Conservation (phyloP, 2,329 filamentous ascomycete genomes). For the Corinectria fuckeliana region DNA sequence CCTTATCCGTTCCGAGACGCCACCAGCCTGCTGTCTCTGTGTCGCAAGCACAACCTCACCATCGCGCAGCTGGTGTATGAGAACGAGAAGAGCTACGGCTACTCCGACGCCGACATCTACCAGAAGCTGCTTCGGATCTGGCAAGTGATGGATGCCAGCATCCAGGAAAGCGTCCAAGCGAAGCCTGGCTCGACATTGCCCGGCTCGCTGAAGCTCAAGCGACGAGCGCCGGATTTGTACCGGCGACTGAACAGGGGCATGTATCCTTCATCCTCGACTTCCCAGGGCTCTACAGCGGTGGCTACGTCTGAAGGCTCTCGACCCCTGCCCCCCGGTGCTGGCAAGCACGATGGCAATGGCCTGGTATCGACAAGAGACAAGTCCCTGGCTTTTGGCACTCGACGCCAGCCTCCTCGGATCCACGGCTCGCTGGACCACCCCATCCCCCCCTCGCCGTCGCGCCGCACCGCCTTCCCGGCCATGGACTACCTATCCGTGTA, state of each 20-base stretch:
- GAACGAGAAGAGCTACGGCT: conserved; percentile 59
- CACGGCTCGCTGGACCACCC: conserved; percentile 55
- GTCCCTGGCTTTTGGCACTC: neutral
- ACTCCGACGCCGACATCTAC: conserved; percentile 56
- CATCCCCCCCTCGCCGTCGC: conserved; percentile 52
- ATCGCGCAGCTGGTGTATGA: conserved; percentile 60
- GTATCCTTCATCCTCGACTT: conserved; percentile 44
- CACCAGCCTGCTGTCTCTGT: conserved; percentile 52
- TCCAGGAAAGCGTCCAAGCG: conserved; percentile 56
- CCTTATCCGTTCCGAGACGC: conserved; percentile 56
- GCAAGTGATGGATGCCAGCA: conserved; percentile 60
- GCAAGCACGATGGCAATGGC: neutral
- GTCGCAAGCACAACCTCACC: conserved; percentile 57
- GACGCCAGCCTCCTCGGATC: conserved; percentile 47
- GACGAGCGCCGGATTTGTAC: conserved; percentile 55
- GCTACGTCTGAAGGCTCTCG: neutral
- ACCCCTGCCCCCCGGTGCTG: no score
- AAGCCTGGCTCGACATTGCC: conserved; percentile 50
- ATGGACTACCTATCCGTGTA: conserved; percentile 60
- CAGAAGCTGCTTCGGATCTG: conserved; percentile 56
- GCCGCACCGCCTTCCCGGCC: conserved; percentile 55
- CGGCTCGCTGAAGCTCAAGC: conserved; percentile 55
- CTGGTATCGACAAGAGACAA: neutral
- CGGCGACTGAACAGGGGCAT: conserved; percentile 53
- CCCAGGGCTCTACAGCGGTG: neutral